Conservation (phyloP, 805 yeast species). For the Wickerhamiella nectarea region DNA sequence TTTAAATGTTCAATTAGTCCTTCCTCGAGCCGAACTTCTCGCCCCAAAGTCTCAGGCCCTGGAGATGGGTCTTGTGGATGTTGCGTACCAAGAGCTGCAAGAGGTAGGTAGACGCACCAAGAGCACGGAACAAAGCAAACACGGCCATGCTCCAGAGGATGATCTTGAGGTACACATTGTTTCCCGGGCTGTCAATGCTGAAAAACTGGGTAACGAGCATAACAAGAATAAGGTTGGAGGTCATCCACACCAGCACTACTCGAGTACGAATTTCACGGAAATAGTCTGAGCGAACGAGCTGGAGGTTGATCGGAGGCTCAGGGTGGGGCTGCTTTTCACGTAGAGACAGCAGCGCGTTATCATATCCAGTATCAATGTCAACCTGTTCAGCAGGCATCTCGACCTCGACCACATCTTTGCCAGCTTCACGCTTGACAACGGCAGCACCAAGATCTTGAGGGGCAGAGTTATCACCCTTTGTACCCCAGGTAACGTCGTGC, state of each 20-base stretch:
- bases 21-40: constrained; percentile 5
- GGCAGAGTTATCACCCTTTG: constrained; percentile 80
- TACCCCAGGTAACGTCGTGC: constrained; percentile 98
- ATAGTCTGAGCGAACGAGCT: constrained; percentile 50
- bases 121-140: constrained; percentile 65
- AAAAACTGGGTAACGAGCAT: constrained; percentile 83
- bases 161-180: constrained; percentile 66
- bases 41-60: constrained; percentile 13
- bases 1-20: not conserved
- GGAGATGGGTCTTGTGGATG: constrained; percentile 19
- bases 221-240: constrained; percentile 63
- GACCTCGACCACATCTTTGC: constrained; percentile 63
- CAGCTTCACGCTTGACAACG: constrained; percentile 60
- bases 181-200: constrained; percentile 45
- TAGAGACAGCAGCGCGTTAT: constrained; percentile 57
- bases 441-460: constrained; percentile 65
- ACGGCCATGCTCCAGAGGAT: constrained; percentile 89
- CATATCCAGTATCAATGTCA: constrained; percentile 72
- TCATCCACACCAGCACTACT: constrained; percentile 91
- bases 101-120: constrained; percentile 67
- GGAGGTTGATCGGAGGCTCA: constrained; percentile 29
- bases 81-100: constrained; percentile 26
- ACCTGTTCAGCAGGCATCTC: constrained; percentile 56
- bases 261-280: constrained; percentile 89
- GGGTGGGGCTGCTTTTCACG: constrained; percentile 56